These are phyloP conservation scores for Saccharomycopsis hybrid DNA, from an alignment of 1,139 yeast genomes.

Conservation along the genomic window DNA sequence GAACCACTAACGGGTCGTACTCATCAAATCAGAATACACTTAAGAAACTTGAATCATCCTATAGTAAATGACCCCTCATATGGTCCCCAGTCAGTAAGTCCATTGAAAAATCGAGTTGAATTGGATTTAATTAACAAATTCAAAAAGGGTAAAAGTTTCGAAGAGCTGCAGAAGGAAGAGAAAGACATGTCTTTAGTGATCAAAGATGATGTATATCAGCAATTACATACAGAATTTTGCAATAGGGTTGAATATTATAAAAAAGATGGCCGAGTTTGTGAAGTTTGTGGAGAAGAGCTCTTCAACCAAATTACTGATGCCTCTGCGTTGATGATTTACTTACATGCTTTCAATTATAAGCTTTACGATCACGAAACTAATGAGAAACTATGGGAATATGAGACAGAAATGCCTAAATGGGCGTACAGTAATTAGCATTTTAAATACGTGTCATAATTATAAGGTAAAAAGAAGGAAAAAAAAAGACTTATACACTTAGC, in stretches of 20 bases:
- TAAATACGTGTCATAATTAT: too few species aligned
- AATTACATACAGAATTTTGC: conserved; percentile 4
- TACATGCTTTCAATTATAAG: conserved; percentile 17
- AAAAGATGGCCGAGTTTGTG: conserved; percentile 3
- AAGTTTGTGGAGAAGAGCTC: conserved; percentile 8
- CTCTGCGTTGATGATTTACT: conserved; percentile 13
- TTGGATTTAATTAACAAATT: conserved; percentile 3
- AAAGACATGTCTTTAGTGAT: neutral
- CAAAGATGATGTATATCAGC: neutral
- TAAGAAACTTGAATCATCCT: conserved; percentile 81
- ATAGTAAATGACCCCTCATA: conserved; percentile 81
- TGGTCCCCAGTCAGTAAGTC: conserved; percentile 5
- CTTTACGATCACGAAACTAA: neutral
- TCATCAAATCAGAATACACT: conserved; percentile 89
- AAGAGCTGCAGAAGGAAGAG: neutral
- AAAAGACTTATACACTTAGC: too few species aligned
- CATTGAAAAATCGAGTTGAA: conserved; percentile 10
- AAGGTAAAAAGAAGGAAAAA: too few species aligned
- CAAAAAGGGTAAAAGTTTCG: neutral
- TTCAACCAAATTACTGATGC: conserved; percentile 1
- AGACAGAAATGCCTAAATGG: conserved; percentile 14
- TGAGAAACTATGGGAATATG: conserved; percentile 2
- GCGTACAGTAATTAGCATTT: too few species aligned
- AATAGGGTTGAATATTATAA: neutral
- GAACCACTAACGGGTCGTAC: conserved; percentile 88